These are phyloP conservation scores for Streptanthus diversifolius DNA, from an alignment of 345 rosid species.

Conservation along the genomic window DNA sequence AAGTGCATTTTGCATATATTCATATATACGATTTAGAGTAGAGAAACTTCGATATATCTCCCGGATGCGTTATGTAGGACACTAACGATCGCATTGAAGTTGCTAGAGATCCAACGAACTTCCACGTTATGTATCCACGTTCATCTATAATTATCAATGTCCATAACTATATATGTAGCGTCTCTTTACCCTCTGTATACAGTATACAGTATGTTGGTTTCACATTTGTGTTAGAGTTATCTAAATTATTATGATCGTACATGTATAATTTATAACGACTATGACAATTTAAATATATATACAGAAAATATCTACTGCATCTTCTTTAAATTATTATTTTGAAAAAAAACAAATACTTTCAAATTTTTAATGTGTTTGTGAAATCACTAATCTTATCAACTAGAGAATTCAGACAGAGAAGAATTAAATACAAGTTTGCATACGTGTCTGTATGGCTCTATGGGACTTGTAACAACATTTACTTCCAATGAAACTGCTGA, in stretches of 20 bases:
- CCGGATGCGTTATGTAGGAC: too few species aligned
- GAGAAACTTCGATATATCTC: too few species aligned
- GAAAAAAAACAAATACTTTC: neutral
- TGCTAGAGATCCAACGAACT: neutral
- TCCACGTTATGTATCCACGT: neutral
- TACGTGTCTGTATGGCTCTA: constrained; percentile 21
- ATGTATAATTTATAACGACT: neutral
- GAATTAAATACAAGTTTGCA: constrained; percentile 17
- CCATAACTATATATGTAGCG: neutral
- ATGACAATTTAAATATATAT: neutral
- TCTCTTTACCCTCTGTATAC: neutral
- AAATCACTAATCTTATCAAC: constrained; percentile 17
- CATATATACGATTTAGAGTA: too few species aligned
- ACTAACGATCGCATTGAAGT: neutral
- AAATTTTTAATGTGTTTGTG: neutral
- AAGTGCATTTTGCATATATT: too few species aligned
- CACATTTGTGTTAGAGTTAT: neutral
- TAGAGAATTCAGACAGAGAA: constrained; percentile 6
- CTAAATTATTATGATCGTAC: neutral
- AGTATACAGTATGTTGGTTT: neutral
- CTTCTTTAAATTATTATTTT: neutral
- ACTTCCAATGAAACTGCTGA: constrained; percentile 31
- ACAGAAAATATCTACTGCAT: neutral
- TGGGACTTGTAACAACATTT: constrained; percentile 13
- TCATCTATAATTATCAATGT: neutral